Conservation (phyloP, 2,329 filamentous ascomycete genomes). For the Fusarium pininemorale region DNA sequence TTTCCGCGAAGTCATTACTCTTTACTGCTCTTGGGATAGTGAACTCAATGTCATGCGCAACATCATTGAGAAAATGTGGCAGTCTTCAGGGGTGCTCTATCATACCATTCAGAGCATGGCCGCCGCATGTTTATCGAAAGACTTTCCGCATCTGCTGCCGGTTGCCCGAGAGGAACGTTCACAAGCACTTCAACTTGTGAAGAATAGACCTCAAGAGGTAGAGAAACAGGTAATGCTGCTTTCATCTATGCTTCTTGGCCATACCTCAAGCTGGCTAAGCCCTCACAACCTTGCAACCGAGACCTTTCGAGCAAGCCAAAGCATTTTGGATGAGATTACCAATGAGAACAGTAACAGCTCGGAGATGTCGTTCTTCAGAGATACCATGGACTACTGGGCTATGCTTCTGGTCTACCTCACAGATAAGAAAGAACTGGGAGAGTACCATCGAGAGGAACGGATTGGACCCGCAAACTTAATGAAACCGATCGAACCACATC, state of each 20-base stretch:
- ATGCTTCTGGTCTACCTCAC: slow-evolving; percentile 5
- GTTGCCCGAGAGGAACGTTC: background rate
- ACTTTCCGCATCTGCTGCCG: background rate
- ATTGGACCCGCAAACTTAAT: background rate
- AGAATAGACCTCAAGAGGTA: background rate
- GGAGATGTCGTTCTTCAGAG: background rate
- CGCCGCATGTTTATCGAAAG: background rate
- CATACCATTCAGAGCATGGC: slow-evolving; percentile 12
- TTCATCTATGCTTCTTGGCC: background rate
- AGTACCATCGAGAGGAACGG: background rate
- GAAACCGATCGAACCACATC: background rate
- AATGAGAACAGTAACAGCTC: background rate
- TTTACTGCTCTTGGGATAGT: slow-evolving; percentile 6
- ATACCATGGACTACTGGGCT: slow-evolving; percentile 4
- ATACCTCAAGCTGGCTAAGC: slow-evolving; percentile 1
- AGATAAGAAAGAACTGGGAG: background rate
- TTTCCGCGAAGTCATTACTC: background rate
- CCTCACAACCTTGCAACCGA: background rate
- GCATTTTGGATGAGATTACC: background rate
- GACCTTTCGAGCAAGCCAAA: background rate
- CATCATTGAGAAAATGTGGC: background rate
- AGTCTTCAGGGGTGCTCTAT: background rate
- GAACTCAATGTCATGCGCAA: background rate
- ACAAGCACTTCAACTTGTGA: background rate
- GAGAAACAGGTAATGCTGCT: background rate